Evolutionary conservation across 305 asterid species (phyloP).

Genomic region (Lippia alba): DNA sequence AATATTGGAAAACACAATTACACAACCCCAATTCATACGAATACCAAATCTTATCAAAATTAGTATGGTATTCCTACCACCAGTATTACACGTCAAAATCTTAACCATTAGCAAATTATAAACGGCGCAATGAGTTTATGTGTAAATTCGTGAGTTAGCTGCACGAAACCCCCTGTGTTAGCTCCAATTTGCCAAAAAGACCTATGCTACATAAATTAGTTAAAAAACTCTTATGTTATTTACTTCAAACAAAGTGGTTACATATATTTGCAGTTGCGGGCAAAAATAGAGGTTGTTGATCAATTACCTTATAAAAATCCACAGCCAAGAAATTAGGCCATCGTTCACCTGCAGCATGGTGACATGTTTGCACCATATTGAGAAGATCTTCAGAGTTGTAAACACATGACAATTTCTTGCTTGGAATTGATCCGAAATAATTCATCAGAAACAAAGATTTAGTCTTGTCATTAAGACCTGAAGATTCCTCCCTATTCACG

Average conservation of each 20-base stretch:
- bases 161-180: too few relatives aligned
- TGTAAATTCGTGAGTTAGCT: too few relatives aligned
- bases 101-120: too few relatives aligned
- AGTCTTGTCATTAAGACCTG: constrained; percentile 38
- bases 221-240: too few relatives aligned
- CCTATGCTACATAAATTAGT: too few relatives aligned
- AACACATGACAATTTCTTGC: constrained; percentile 30
- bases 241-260: too few relatives aligned
- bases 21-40: not conserved
- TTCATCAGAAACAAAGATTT: constrained; percentile 46
- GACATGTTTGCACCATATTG: constrained; percentile 42
- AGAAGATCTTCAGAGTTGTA: constrained; percentile 46
- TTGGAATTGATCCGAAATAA: constrained; percentile 41
- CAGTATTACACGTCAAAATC: too few relatives aligned
- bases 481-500: constrained; percentile 41
- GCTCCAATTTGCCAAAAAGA: too few relatives aligned
- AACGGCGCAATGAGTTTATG: too few relatives aligned
- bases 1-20: not conserved
- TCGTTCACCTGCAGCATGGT: constrained; percentile 44
- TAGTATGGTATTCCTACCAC: not conserved
- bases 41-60: not conserved
- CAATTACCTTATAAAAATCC: constrained; percentile 69
- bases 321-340: constrained; percentile 80
- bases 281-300: not conserved
- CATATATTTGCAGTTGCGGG: too few relatives aligned